phyloP scores from a whole-genome alignment of 2,329 filamentous ascomycete species.

The Ustulina deusta region DNA sequence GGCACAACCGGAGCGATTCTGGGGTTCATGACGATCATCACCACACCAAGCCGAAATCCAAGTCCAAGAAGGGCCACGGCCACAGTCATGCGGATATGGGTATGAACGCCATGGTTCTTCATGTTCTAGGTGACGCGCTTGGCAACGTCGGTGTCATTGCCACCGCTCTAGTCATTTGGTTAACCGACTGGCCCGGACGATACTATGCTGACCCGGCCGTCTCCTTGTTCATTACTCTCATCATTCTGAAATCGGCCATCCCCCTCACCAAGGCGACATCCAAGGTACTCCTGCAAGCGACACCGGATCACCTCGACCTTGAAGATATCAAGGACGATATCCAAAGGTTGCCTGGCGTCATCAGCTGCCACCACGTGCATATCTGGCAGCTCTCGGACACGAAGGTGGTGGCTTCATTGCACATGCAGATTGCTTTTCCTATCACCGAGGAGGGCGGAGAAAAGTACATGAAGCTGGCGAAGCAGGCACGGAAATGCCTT shows the following conservation, averaged over 20 bases:
- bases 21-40: slow-evolving; percentile 78
- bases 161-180: slow-evolving; percentile 90
- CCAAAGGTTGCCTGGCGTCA: slow-evolving; percentile 82
- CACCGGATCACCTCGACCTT: slow-evolving; percentile 87
- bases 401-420: slow-evolving; percentile 91
- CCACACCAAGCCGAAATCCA: slow-evolving; percentile 76
- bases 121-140: slow-evolving; percentile 84
- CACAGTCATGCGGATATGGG: slow-evolving; percentile 92
- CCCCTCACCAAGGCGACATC: slow-evolving; percentile 83
- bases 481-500: slow-evolving; percentile 84
- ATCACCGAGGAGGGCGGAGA: slow-evolving; percentile 82
- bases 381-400: slow-evolving; percentile 98
- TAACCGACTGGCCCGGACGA: slow-evolving; percentile 82
- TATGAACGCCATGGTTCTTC: slow-evolving; percentile 86
- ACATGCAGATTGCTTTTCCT: slow-evolving; percentile 91
- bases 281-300: slow-evolving; percentile 93
- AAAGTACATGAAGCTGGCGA: slow-evolving; percentile 91
- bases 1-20: slow-evolving; percentile 60
- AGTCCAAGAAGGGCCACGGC: slow-evolving; percentile 67
- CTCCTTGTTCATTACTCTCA: slow-evolving; percentile 91
- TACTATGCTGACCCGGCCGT: slow-evolving; percentile 92
- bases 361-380: slow-evolving; percentile 94
- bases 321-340: slow-evolving; percentile 95
- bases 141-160: slow-evolving; percentile 88
- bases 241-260: slow-evolving; percentile 78